phyloP scores from a whole-genome alignment of 2,329 filamentous ascomycete species.

The Sclerotinia minor region DNA sequence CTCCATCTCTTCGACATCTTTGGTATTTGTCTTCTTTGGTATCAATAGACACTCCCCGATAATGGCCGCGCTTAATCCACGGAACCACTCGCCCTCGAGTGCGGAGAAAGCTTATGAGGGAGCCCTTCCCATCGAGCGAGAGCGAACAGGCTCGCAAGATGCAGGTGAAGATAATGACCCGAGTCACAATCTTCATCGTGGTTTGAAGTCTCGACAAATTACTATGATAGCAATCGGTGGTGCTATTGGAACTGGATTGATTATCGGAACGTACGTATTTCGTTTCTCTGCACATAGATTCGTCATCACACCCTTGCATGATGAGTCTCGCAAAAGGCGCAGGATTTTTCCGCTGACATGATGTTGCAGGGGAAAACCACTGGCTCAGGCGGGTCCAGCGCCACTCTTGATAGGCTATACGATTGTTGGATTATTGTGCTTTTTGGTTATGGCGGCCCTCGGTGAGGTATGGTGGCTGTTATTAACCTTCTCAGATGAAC shows the following conservation, averaged over 20 bases:
- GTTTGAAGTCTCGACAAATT: slow-evolving; percentile 55
- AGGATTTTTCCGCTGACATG: slow-evolving; percentile 20
- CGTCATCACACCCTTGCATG: background rate
- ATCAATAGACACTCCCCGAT: background rate
- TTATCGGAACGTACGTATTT: slow-evolving; percentile 58
- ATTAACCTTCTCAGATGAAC: slow-evolving; percentile 48
- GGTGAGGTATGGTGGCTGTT: slow-evolving; percentile 29
- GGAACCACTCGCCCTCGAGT: slow-evolving; percentile 18
- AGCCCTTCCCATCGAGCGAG: background rate
- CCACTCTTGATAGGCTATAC: slow-evolving; percentile 72
- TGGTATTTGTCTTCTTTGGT: background rate
- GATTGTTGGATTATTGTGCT: slow-evolving; percentile 70
- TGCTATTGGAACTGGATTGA: slow-evolving; percentile 59
- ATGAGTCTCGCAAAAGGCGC: background rate
- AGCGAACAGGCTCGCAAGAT: background rate
- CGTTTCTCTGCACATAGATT: background rate
- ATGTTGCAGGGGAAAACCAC: slow-evolving; percentile 44
- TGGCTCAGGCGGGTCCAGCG: slow-evolving; percentile 55
- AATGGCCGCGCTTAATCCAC: background rate
- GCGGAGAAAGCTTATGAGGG: background rate
- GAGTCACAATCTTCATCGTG: slow-evolving; percentile 48
- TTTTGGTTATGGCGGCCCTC: slow-evolving; percentile 76
- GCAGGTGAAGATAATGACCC: slow-evolving; percentile 31
- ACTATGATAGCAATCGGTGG: slow-evolving; percentile 72
- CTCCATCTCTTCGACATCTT: background rate